Conservation (phyloP, 2,329 filamentous ascomycete species). For the Botrytis sinoallii region DNA sequence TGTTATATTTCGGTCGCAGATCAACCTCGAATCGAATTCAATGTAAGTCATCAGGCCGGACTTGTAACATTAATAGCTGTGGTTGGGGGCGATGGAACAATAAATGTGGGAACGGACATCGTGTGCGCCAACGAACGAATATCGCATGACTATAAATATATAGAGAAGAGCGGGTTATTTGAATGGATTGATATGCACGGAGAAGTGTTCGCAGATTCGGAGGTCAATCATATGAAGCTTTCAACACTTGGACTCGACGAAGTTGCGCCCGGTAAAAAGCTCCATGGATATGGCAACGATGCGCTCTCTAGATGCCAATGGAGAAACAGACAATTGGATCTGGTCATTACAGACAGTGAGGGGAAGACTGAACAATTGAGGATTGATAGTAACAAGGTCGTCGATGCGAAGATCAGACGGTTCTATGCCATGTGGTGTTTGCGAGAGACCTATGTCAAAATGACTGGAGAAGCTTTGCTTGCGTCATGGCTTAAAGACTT, state of each 20-base stretch:
- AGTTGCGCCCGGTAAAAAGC: slow-evolving; percentile 5
- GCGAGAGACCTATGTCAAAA: slow-evolving; percentile 79
- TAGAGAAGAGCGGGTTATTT: slow-evolving; percentile 59
- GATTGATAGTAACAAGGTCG: slow-evolving; percentile 39
- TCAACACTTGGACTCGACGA: slow-evolving; percentile 25
- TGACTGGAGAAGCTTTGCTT: slow-evolving; percentile 74
- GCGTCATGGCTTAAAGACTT: slow-evolving; percentile 69
- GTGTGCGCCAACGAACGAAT: slow-evolving; percentile 70
- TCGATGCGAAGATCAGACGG: slow-evolving; percentile 61
- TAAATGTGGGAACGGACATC: slow-evolving; percentile 69
- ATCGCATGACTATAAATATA: slow-evolving; percentile 55
- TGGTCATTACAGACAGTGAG: slow-evolving; percentile 22
- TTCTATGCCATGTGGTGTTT: slow-evolving; percentile 80
- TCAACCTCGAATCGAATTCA: slow-evolving; percentile 54
- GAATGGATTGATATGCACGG: slow-evolving; percentile 69
- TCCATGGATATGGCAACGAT: slow-evolving; percentile 25
- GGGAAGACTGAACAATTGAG: slow-evolving; percentile 25
- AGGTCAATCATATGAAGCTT: slow-evolving; percentile 59
- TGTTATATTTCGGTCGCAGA: slow-evolving; percentile 37
- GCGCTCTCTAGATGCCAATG: slow-evolving; percentile 32
- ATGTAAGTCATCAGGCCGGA: slow-evolving; percentile 75
- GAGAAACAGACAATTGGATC: slow-evolving; percentile 25
- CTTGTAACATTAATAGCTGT: slow-evolving; percentile 64
- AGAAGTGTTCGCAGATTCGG: slow-evolving; percentile 63
- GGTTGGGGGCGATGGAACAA: slow-evolving; percentile 29